Evolutionary conservation across 352 stramenopile genomes (phyloP).

Genomic region (Blastocystis sp.): DNA sequence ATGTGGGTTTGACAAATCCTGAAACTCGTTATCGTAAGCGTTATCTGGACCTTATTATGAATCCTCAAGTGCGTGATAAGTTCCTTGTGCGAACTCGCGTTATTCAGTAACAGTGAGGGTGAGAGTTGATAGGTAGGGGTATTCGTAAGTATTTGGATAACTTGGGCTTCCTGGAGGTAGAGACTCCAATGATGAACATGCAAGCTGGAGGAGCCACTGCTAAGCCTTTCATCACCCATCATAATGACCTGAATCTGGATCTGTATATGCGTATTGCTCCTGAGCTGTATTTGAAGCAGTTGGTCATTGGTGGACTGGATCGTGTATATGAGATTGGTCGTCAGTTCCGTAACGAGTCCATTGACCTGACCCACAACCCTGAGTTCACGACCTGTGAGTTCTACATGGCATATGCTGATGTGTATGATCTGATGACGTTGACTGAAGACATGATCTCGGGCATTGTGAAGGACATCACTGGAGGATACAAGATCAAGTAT

Average conservation of each 20-base stretch:
- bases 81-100: conserved; percentile 88
- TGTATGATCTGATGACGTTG: conserved; percentile 95
- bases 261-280: conserved; percentile 89
- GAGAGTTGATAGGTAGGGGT: neutral
- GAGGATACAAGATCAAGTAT: conserved; percentile 91
- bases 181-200: conserved; percentile 98
- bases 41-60: conserved; percentile 96
- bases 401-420: conserved; percentile 96
- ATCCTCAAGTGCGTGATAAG: conserved; percentile 83
- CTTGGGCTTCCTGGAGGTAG: conserved; percentile 84
- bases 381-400: conserved; percentile 99
- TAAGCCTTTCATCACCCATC: conserved; percentile 94
- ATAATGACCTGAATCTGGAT: conserved; percentile 91
- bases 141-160: conserved; percentile 83
- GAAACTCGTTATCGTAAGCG: conserved; percentile 95
- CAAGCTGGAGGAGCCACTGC: conserved; percentile 91
- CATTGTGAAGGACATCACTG: conserved; percentile 93
- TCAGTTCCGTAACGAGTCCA: conserved; percentile 95
- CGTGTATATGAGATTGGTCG: conserved; percentile 96
- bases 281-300: conserved; percentile 94
- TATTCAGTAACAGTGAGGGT: conserved; percentile 70
- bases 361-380: conserved; percentile 96
- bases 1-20: conserved; percentile 78
- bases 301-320: conserved; percentile 90
- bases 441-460: conserved; percentile 93